Conservation (phyloP, 495 filamentous ascomycete genomes). For the Lophiostoma macrostomum region DNA sequence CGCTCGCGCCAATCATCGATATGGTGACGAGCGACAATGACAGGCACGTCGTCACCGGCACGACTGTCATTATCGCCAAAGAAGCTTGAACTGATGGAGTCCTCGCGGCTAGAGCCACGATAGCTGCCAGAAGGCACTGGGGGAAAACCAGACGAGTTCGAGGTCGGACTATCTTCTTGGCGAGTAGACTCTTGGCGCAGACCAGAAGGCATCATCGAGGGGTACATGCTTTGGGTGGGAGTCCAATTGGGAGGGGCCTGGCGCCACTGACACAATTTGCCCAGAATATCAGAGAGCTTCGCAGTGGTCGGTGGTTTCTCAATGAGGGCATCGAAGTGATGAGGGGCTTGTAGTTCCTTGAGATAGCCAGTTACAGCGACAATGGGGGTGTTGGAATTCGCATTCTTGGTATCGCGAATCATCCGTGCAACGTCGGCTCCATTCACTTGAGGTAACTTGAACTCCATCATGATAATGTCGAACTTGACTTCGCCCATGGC, state of each 20-base stretch:
- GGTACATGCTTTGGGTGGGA: conserved; percentile 39
- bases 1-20: conserved; percentile 66
- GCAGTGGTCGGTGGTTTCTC: conserved; percentile 91
- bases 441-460: conserved; percentile 88
- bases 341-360: conserved; percentile 88
- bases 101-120: conserved; percentile 71
- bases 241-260: conserved; percentile 56
- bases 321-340: conserved; percentile 91
- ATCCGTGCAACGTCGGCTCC: conserved; percentile 94
- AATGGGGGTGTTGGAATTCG: conserved; percentile 91
- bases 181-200: conserved; percentile 59
- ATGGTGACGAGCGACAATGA: conserved; percentile 66
- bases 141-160: conserved; percentile 74
- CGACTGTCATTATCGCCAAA: conserved; percentile 81
- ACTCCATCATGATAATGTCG: conserved; percentile 98
- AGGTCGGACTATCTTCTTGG: conserved; percentile 79
- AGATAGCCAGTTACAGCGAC: conserved; percentile 97
- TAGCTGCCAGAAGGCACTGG: conserved; percentile 68
- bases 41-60: conserved; percentile 72
- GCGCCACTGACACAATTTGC: conserved; percentile 89
- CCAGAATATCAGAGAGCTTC: conserved; percentile 82
- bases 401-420: conserved; percentile 92
- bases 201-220: conserved; percentile 57
- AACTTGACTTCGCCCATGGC: conserved; percentile 89
- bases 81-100: conserved; percentile 81